These are phyloP conservation scores for Lachancea nothofagi DNA, from an alignment of 805 yeast genomes.

Conservation along the genomic window DNA sequence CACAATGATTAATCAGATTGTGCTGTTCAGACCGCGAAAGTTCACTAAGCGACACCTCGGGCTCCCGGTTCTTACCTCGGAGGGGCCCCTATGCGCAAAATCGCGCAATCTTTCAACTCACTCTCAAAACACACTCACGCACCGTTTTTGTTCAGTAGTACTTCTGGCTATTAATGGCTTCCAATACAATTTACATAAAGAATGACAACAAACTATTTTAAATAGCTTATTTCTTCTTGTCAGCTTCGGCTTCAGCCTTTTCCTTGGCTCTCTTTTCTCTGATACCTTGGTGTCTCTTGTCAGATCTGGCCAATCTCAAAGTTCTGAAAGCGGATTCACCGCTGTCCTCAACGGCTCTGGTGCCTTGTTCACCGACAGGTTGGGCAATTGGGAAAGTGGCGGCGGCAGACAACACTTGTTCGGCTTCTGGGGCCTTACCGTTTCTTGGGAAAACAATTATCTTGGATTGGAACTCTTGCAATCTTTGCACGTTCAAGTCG, in stretches of 20 bases:
- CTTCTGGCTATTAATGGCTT: conserved; percentile 20
- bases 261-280: conserved; percentile 97
- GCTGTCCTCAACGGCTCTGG: conserved; percentile 83
- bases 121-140: no score
- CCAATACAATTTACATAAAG: conserved; percentile 33
- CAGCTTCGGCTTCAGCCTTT: conserved; percentile 99
- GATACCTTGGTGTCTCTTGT: conserved; percentile 89
- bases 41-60: no score
- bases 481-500: conserved; percentile 91
- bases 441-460: conserved; percentile 94
- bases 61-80: no score
- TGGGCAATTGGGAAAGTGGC: conserved; percentile 90
- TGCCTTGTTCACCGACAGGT: conserved; percentile 61
- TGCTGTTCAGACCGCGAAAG: no score
- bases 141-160: background rate
- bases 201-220: conserved; percentile 10
- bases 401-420: conserved; percentile 68
- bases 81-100: no score
- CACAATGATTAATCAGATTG: no score
- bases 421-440: conserved; percentile 74
- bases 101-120: no score
- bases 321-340: conserved; percentile 85
- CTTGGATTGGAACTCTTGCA: conserved; percentile 92
- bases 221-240: conserved; percentile 83
- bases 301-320: conserved; percentile 91